phyloP scores from a whole-genome alignment of 1,284 basidiomycete genomes.

The Fomitiporia mediterranea region DNA sequence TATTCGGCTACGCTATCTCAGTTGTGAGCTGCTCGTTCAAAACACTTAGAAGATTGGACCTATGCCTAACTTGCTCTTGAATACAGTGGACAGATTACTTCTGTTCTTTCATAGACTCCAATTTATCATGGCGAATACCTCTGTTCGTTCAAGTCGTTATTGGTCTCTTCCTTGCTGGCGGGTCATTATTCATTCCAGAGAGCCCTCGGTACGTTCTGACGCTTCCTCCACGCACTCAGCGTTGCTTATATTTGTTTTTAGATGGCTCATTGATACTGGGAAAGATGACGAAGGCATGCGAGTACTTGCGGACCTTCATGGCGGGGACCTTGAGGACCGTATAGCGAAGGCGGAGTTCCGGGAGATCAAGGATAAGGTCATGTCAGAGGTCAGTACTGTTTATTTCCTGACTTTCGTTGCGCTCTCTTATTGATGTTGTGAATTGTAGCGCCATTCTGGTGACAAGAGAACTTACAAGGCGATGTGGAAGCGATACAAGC shows the following conservation, averaged over 20 bases:
- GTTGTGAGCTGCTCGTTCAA: slow-evolving; percentile 84
- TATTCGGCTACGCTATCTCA: slow-evolving; percentile 89
- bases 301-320: slow-evolving; percentile 89
- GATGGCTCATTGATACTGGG: slow-evolving; percentile 91
- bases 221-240: neutral
- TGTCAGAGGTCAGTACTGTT: slow-evolving; percentile 59
- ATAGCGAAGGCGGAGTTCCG: slow-evolving; percentile 81
- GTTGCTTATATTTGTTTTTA: slow-evolving; percentile 28
- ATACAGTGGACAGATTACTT: slow-evolving; percentile 91
- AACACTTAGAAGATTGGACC: too few species aligned
- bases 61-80: neutral
- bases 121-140: slow-evolving; percentile 81
- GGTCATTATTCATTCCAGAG: slow-evolving; percentile 88
- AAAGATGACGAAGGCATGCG: slow-evolving; percentile 82
- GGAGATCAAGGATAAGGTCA: slow-evolving; percentile 89
- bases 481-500: slow-evolving; percentile 89
- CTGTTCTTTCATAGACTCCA: slow-evolving; percentile 81
- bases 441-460: slow-evolving; percentile 56
- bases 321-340: slow-evolving; percentile 71
- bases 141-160: slow-evolving; percentile 86
- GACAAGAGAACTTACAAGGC: slow-evolving; percentile 77
- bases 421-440: slow-evolving; percentile 19
- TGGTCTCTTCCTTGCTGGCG: slow-evolving; percentile 76
- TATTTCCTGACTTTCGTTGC: neutral
- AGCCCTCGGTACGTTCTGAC: slow-evolving; percentile 65